Conservation (phyloP, 805 yeast species). For the Zygotorulaspora sp. region DNA sequence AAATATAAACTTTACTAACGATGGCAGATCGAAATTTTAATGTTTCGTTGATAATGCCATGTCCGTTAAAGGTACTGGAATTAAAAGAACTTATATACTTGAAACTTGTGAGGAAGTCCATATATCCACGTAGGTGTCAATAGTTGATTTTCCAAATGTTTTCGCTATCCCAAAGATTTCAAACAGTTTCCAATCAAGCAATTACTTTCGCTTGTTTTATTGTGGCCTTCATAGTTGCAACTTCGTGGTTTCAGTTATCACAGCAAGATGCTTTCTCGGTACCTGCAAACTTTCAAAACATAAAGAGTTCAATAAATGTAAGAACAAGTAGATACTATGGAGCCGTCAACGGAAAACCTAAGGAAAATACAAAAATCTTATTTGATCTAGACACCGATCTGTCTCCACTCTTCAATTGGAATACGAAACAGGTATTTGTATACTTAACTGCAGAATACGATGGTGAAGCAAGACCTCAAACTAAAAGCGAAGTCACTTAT, state of each 20-base stretch:
- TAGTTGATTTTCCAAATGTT: constrained; percentile 40
- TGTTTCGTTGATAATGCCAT: no score
- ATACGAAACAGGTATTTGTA: constrained; percentile 92
- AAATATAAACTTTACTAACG: no score
- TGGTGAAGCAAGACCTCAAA: constrained; percentile 35
- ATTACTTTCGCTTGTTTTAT: constrained; percentile 48
- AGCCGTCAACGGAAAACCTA: constrained; percentile 57
- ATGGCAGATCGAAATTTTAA: no score
- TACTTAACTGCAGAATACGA: constrained; percentile 86
- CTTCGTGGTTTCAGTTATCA: constrained; percentile 49
- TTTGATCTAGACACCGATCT: constrained; percentile 77
- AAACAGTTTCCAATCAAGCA: constrained; percentile 50
- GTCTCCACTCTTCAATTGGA: constrained; percentile 85
- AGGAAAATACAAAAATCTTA: constrained; percentile 65
- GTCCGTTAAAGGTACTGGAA: no score
- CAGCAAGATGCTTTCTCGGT: constrained; percentile 42
- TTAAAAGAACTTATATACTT: no score
- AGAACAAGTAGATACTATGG: constrained; percentile 65
- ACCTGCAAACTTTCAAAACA: constrained; percentile 37
- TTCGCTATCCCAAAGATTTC: constrained; percentile 43
- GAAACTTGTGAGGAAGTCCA: no score
- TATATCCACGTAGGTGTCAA: no score
- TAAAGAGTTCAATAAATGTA: constrained; percentile 40
- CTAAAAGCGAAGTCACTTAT: constrained; percentile 67
- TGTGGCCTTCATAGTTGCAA: constrained; percentile 43